These are phyloP conservation scores for Cystofilobasidium capitatum DNA, from an alignment of 768 basidiomycete genomes.

Conservation along the genomic window DNA sequence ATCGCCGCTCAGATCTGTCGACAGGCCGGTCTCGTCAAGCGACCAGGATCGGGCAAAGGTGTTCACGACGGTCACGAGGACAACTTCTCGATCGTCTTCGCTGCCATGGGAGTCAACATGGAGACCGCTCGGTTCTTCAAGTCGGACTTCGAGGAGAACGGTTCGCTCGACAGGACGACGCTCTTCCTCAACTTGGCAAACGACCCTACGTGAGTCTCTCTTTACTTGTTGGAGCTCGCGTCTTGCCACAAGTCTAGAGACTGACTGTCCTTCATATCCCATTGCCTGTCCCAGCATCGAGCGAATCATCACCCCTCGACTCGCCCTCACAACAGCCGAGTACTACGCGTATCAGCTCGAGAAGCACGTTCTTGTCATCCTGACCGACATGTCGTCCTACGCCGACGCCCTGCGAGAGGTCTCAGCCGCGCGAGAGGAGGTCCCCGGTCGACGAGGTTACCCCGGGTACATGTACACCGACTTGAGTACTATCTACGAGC, in stretches of 20 bases:
- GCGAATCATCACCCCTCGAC: conserved; percentile 96
- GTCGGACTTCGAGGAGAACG: conserved; percentile 98
- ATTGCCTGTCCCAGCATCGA: conserved; percentile 54
- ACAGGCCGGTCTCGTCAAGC: conserved; percentile 92
- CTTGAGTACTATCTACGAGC: conserved; percentile 97
- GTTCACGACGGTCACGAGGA: conserved; percentile 99
- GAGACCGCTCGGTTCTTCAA: conserved; percentile 99
- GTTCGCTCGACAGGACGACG: conserved; percentile 91
- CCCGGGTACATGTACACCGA: conserved; percentile 91
- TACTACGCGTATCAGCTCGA: conserved; percentile 99
- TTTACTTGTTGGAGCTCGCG: background rate
- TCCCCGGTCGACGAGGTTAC: conserved; percentile 98
- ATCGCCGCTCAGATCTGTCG: conserved; percentile 99
- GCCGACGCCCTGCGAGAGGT: conserved; percentile 95
- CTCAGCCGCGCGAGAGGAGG: conserved; percentile 97
- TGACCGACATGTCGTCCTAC: conserved; percentile 98
- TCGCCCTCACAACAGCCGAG: conserved; percentile 95
- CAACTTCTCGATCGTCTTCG: conserved; percentile 99
- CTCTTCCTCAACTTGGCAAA: conserved; percentile 98
- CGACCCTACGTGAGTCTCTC: conserved; percentile 63
- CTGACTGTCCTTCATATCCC: background rate
- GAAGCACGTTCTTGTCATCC: conserved; percentile 97
- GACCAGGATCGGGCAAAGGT: conserved; percentile 73
- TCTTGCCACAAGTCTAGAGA: background rate
- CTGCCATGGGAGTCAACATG: conserved; percentile 99